Conservation (phyloP, 2,329 filamentous ascomycete species). For the Phaeoacremonium minimum region DNA sequence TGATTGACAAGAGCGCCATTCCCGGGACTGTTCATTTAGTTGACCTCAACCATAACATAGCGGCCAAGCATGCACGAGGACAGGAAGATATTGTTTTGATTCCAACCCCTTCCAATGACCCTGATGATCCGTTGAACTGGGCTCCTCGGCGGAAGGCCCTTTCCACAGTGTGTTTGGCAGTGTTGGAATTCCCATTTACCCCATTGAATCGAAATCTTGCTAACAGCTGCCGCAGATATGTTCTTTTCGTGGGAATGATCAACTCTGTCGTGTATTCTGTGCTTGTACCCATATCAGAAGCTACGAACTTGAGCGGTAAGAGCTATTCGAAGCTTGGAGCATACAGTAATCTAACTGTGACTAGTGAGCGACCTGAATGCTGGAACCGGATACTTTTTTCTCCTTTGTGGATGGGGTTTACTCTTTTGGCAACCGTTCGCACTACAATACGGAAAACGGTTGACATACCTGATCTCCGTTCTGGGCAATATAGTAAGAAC, state of each 20-base stretch:
- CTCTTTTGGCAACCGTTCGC: conserved; percentile 40
- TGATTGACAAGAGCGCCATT: conserved; percentile 11
- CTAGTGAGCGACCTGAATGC: conserved; percentile 19
- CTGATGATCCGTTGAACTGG: conserved; percentile 30
- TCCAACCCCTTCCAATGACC: conserved; percentile 20
- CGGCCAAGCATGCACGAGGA: conserved; percentile 23
- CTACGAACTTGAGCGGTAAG: conserved; percentile 16
- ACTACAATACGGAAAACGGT: conserved; percentile 34
- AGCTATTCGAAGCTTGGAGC: no score
- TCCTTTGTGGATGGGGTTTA: conserved; percentile 33
- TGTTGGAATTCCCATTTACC: conserved; percentile 17
- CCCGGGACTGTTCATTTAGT: conserved; percentile 36
- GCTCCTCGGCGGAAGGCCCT: conserved; percentile 23
- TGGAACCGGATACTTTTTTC: conserved; percentile 23
- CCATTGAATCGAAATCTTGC: no score
- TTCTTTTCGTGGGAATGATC: conserved; percentile 32
- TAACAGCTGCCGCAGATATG: no score
- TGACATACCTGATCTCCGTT: conserved; percentile 31
- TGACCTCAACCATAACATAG: conserved; percentile 27
- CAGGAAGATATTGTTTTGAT: conserved; percentile 17
- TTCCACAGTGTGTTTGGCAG: conserved; percentile 19
- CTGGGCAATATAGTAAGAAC: conserved; percentile 20
- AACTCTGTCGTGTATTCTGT: conserved; percentile 22
- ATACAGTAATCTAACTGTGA: no score
- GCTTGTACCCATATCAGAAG: conserved; percentile 19